These are phyloP conservation scores for Corylus americana DNA, from an alignment of 306 rosid genomes.

Conservation along the genomic window DNA sequence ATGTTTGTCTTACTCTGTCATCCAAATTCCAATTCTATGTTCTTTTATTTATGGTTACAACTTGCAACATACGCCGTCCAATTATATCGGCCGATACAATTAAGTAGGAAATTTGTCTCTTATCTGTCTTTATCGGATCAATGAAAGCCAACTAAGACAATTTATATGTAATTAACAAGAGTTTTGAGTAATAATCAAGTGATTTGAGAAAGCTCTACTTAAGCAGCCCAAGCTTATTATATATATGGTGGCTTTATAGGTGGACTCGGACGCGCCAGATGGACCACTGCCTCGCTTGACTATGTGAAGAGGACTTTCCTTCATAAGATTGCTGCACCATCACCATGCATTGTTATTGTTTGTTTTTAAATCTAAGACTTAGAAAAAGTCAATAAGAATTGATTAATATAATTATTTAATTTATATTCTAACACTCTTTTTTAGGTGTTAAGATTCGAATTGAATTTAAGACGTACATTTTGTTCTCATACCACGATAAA, in stretches of 20 bases:
- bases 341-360: not conserved
- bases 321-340: not conserved
- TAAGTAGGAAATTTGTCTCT: not conserved
- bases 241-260: not conserved
- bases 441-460: no score
- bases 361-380: no score
- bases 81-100: not conserved
- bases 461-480: no score
- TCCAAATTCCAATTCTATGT: not conserved
- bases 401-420: no score
- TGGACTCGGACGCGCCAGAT: not conserved
- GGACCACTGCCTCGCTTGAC: not conserved
- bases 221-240: not conserved
- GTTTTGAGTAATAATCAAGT: not conserved
- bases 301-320: not conserved
- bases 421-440: no score
- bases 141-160: not conserved
- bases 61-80: not conserved
- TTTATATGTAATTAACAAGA: no score
- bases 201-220: not conserved
- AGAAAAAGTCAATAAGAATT: no score
- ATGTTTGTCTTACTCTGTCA: not conserved
- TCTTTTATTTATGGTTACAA: not conserved
- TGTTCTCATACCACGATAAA: no score
- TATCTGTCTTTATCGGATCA: not conserved